A percentile compares a stretch with the other conserved stretches of the same genome.
Conservation (phyloP, 805 yeast species). For the Kazachstania martiniae region DNA sequence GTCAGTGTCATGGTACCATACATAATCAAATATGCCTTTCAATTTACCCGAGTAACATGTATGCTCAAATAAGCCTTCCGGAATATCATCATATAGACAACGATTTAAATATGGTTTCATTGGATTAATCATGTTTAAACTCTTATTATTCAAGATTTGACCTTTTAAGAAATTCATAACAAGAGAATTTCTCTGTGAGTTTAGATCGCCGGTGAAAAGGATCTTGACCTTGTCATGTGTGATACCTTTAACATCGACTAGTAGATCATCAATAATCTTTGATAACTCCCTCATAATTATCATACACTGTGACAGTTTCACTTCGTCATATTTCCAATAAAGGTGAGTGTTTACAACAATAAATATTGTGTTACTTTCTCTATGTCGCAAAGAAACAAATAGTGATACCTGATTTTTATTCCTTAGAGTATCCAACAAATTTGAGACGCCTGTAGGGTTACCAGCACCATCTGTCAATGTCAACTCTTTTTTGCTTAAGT, state of each 20-base stretch:
- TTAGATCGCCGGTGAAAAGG: conserved; percentile 47
- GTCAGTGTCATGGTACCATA: conserved; percentile 38
- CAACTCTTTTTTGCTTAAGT: conserved; percentile 14
- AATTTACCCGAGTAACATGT: conserved; percentile 42
- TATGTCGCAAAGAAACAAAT: conserved; percentile 39
- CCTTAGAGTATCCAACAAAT: conserved; percentile 27
- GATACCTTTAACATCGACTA: conserved; percentile 14
- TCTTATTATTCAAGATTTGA: conserved; percentile 20
- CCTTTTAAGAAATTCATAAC: conserved; percentile 37
- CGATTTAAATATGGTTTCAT: conserved; percentile 26
- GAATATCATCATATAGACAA: conserved; percentile 24
- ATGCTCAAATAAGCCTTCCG: conserved; percentile 24
- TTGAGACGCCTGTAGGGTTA: conserved; percentile 15
- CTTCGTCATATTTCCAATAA: conserved; percentile 49
- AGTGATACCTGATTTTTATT: conserved; percentile 48
- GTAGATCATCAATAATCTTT: conserved; percentile 17
- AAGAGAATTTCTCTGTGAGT: conserved; percentile 39
- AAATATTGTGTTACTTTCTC: conserved; percentile 29
- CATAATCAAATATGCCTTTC: conserved; percentile 46
- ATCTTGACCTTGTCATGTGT: conserved; percentile 24
- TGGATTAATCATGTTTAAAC: conserved; percentile 23
- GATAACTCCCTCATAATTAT: conserved; percentile 30
- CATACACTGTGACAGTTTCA: conserved; percentile 43
- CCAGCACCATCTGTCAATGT: conserved; percentile 25
- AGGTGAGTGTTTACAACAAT: conserved; percentile 50